phyloP scores from a whole-genome alignment of 169 alveolate species.

The Cryptosporidium sp. region DNA sequence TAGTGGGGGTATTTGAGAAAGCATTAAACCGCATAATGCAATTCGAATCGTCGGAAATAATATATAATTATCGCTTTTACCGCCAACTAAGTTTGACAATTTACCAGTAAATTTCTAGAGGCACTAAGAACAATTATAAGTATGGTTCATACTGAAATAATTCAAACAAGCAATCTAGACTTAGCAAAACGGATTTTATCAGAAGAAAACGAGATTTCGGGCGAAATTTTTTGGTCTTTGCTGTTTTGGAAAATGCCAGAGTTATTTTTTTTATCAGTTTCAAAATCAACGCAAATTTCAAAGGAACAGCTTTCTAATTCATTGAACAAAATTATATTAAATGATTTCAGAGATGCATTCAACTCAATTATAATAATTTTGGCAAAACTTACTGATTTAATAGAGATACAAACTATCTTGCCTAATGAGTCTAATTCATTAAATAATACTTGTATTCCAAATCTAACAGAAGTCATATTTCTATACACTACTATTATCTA shows the following conservation, averaged over 20 bases:
- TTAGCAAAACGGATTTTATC: neutral
- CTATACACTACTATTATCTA: constrained; percentile 8
- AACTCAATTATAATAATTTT: constrained; percentile 4
- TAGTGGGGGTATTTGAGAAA: constrained; percentile 33
- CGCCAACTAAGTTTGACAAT: constrained; percentile 6
- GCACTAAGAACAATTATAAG: neutral
- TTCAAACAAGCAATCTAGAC: constrained; percentile 2
- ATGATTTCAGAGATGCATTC: constrained; percentile 10
- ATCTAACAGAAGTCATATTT: neutral
- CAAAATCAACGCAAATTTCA: constrained; percentile 25
- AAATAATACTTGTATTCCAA: neutral
- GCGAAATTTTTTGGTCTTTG: constrained; percentile 49
- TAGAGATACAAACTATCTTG: neutral
- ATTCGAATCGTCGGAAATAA: neutral
- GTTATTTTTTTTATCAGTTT: constrained; percentile 22
- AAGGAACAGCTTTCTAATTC: constrained; percentile 35
- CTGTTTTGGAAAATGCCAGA: constrained; percentile 49
- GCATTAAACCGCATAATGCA: constrained; percentile 21
- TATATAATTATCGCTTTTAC: neutral
- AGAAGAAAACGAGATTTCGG: neutral
- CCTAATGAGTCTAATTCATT: neutral
- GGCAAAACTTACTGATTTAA: constrained; percentile 9
- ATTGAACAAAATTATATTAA: neutral
- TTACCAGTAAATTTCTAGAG: neutral
- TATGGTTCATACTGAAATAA: neutral